Base-by-base conservation (phyloP, 768 basidiomycete genomes). In the Russula brevipes region DNA sequence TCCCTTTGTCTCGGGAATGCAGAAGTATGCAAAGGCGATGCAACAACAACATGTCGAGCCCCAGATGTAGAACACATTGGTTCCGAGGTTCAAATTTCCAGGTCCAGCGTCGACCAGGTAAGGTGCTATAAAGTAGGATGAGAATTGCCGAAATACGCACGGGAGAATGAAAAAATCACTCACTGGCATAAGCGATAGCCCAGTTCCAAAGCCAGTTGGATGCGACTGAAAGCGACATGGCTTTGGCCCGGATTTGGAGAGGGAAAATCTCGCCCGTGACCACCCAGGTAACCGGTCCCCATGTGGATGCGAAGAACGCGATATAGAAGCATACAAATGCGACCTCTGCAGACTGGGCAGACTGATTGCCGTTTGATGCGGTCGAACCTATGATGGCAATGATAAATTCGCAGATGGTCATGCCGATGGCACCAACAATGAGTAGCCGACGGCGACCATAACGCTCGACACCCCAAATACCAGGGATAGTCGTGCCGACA, bases 31-130 rank as follows among this genome's bases (percentile, higher is more conserved):
- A 77, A 91, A 94, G 69, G 91, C 57, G 71, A 87, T 73, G 72
- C 85, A 88, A 69, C 85, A 81, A 51, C 80, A 72, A 70, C 89
- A 92, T 8, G 85, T 87, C 53, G 74, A 70, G 39, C 81, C 81
- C 91, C 91, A 94, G 73, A 94, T 81, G 79, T 92, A 93, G 84
- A 94, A 94, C 71, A 92, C 89, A 72, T 88, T 89, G 50, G 79
- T 79, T 55, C 81, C 78, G 41, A 91, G 83, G 65, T 81, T 77
- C 14, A 82, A 81, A 74, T 81, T 80, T 66, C 80, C 80, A 1
- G 70, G 61, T 19, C 69, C 75, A 1, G 67, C 5, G 74, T 78
- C 75, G 67, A 82, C 81, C 69, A 83, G 72, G 73, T 81, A 82
- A 4, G 81, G 80, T 6, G 80, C 79, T 77, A 8, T n/a, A 9